Percentiles rank a stretch among this genome's conserved stretches.
Conservation (phyloP, 2,329 filamentous ascomycete species). For the Sclerotinia subarctica region DNA sequence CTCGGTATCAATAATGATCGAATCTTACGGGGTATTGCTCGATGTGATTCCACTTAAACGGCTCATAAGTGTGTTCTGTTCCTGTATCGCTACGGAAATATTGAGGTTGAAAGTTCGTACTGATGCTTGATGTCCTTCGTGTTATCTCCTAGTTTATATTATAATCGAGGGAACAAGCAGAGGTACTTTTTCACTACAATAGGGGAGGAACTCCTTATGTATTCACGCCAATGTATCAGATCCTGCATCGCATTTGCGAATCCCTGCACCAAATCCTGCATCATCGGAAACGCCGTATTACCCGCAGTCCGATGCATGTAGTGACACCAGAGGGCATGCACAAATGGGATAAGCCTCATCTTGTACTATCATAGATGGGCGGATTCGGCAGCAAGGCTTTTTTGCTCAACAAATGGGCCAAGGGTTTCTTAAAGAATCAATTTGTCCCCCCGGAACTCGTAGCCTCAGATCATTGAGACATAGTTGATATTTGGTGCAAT, state of each 20-base stretch:
- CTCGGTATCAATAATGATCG: neutral
- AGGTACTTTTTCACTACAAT: no score
- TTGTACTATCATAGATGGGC: neutral
- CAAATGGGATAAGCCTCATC: neutral
- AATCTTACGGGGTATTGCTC: neutral
- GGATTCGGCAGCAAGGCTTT: neutral
- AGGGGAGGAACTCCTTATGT: no score
- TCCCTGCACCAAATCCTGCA: no score
- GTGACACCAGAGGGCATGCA: neutral
- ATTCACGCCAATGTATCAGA: no score
- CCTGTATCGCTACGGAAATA: neutral
- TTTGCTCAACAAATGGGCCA: neutral
- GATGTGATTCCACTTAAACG: neutral
- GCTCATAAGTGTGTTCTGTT: neutral
- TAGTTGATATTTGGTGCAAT: neutral
- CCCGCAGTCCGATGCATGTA: no score
- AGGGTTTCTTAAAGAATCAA: no score
- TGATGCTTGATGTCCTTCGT: neutral
- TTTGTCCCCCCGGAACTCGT: neutral
- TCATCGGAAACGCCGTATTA: no score
- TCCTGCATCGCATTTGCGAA: no score
- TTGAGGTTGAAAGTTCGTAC: neutral
- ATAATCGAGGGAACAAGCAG: no score
- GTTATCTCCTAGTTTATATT: neutral
- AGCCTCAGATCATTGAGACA: no score